Conservation (phyloP, 2,329 filamentous ascomycete genomes). For the Alternaria longipes region DNA sequence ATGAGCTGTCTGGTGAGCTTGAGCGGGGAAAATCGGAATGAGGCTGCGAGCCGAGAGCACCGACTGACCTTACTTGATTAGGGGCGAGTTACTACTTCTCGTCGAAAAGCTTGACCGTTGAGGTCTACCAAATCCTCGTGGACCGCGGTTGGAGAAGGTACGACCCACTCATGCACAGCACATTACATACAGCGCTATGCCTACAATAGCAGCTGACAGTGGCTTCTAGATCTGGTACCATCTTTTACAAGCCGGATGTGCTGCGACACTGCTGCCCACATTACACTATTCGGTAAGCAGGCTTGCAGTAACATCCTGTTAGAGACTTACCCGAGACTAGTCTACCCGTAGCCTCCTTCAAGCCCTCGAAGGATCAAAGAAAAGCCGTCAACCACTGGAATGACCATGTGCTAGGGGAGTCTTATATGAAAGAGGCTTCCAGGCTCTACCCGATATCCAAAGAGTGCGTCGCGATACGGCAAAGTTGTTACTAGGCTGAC, state of each 20-base stretch:
- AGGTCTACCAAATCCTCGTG: constrained; percentile 75
- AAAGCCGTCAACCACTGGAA: constrained; percentile 82
- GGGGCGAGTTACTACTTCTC: constrained; percentile 78
- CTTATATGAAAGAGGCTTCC: constrained; percentile 71
- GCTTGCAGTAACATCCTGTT: not conserved
- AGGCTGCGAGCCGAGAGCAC: constrained; percentile 15
- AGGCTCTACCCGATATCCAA: constrained; percentile 72
- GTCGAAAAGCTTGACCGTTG: constrained; percentile 67
- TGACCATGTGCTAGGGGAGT: constrained; percentile 72
- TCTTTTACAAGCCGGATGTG: constrained; percentile 82
- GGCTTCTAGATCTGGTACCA: constrained; percentile 58
- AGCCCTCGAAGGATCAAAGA: constrained; percentile 74
- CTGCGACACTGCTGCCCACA: constrained; percentile 88
- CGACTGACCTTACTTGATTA: constrained; percentile 53
- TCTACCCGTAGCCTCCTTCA: constrained; percentile 71
- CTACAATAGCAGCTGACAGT: constrained; percentile 17
- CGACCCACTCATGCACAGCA: constrained; percentile 16
- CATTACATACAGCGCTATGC: constrained; percentile 13
- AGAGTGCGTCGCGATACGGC: constrained; percentile 58
- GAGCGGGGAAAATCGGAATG: constrained; percentile 23
- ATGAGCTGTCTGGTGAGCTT: not conserved
- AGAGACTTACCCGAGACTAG: constrained; percentile 49
- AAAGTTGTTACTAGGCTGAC: constrained; percentile 10
- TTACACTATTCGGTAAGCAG: constrained; percentile 73
- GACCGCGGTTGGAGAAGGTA: constrained; percentile 82